Evolutionary conservation across 1,284 basidiomycete genomes (phyloP), one percentile per base, ranked within the genome.

Genomic region (Cutaneotrichosporon cutaneum): DNA sequence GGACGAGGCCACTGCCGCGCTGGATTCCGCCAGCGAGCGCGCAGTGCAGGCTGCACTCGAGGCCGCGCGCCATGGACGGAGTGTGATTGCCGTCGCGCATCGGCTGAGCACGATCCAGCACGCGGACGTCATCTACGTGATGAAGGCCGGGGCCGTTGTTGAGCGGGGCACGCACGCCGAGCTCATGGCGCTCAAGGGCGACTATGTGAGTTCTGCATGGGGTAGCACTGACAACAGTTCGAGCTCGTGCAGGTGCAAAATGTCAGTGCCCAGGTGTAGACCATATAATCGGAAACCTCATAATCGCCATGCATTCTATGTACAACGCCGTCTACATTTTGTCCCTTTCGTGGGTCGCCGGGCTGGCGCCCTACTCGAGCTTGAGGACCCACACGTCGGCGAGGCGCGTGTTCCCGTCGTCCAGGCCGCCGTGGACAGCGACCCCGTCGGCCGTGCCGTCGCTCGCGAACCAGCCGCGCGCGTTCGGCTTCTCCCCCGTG

Each of bases 21-120:
- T 99, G 30, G 95, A 99, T 80, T 92, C 90, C 26, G 89, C 88
- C 69, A 92, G 90, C 35, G 96, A 98, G 81, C 90, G 90, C 74
- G 88, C 97, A 48, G 95, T 99, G 5, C 95, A 99, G 74, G 88
- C 86, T 21, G 95, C 95, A 0, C 85, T 99, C 26, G 94, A 99
- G 79, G 85, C 87, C 71, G 95, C 94, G 7, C 87, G 92, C 2
- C 89, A 87, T 78, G 94, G 93, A 22, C 84, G 93, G 58, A 93
- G 92, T 14, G 94, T 92, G 1, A 89, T 94, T 71, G 81, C 93
- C n/a, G 95, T 98, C 70, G 94, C 94, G 0, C 95, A 98, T 80
- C 85, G 94, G 59, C 80, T 98, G 56, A 90, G 89, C 13, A 94
- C 92, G 0, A 97, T 98, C 69, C 92, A 96, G 77, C 90, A 93